A percentile compares a stretch with the other conserved stretches of the same genome.
phyloP scores from a whole-genome alignment of 345 rosid species.

The Clausena lansium region DNA sequence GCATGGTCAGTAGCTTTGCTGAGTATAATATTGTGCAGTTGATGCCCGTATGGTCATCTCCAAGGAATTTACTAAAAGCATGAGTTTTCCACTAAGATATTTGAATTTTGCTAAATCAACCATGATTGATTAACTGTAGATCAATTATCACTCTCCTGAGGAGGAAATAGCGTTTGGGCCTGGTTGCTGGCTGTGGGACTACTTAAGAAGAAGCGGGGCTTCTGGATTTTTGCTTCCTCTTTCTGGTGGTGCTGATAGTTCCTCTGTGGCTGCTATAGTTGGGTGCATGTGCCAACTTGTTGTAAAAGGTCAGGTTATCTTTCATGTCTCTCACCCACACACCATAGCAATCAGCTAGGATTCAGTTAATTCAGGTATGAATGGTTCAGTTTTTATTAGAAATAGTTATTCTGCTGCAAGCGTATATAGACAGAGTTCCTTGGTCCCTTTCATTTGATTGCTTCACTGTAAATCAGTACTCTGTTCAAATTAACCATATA shows the following conservation, averaged over 20 bases:
- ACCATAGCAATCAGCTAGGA: background rate
- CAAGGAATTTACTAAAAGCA: background rate
- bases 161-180: slow-evolving; percentile 98
- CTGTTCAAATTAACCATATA: background rate
- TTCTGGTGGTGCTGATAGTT: slow-evolving; percentile 97
- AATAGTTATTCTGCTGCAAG: background rate
- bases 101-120: slow-evolving; percentile 10
- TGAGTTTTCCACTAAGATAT: background rate
- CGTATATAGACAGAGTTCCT: background rate
- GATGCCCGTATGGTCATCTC: background rate
- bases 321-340: background rate
- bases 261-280: slow-evolving; percentile 97
- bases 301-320: slow-evolving; percentile 60
- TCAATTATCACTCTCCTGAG: slow-evolving; percentile 77
- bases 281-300: slow-evolving; percentile 99
- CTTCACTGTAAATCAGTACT: background rate
- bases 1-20: background rate
- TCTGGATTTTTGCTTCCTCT: slow-evolving; percentile 98
- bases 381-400: background rate
- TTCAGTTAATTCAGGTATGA: background rate
- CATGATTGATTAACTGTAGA: slow-evolving; percentile 37
- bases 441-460: background rate
- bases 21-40: slow-evolving; percentile 1
- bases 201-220: slow-evolving; percentile 94
- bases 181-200: slow-evolving; percentile 99